A percentile compares a stretch with the other conserved stretches of the same genome.
Evolutionary conservation across 371 early-diverging fungal genomes (phyloP).

Genomic region (Chytridium lagenaria): DNA sequence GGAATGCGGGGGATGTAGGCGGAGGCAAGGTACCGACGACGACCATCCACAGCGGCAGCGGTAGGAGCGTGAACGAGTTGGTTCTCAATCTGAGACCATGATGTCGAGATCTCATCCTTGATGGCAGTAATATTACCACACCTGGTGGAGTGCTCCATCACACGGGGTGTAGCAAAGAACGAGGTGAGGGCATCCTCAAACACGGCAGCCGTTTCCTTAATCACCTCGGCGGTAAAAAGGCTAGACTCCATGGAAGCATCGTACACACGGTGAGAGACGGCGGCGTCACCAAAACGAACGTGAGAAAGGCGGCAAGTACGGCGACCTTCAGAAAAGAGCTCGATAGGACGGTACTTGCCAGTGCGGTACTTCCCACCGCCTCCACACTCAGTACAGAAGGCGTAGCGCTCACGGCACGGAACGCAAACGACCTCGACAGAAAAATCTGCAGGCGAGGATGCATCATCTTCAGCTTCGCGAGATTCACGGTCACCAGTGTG

Average conservation of each 20-base stretch:
- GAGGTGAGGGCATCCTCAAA: constrained; percentile 24
- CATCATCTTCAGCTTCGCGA: not conserved
- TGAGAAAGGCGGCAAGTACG: constrained; percentile 49
- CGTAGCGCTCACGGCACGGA: constrained; percentile 37
- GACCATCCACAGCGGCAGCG: not conserved
- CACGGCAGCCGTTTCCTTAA: not conserved
- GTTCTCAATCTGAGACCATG: constrained; percentile 18
- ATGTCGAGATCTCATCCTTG: not conserved
- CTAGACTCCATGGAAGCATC: not conserved
- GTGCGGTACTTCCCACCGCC: constrained; percentile 54
- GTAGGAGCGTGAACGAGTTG: not conserved
- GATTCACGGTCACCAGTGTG: no score
- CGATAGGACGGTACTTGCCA: constrained; percentile 52
- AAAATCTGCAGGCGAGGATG: constrained; percentile 1
- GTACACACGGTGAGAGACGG: constrained; percentile 12
- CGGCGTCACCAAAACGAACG: constrained; percentile 41
- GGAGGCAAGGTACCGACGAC: constrained; percentile 22
- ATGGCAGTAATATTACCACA: constrained; percentile 17
- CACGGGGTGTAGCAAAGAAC: constrained; percentile 20
- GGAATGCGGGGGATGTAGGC: constrained; percentile 28
- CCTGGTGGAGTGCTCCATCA: constrained; percentile 4
- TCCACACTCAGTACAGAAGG: constrained; percentile 50
- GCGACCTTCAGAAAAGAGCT: constrained; percentile 41
- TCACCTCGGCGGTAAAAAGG: constrained; percentile 6
- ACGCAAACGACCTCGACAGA: constrained; percentile 48